Evolutionary conservation across 495 filamentous ascomycete species (phyloP), one percentile per base, ranked within the genome.

Genomic region (Parathielavia appendiculata): DNA sequence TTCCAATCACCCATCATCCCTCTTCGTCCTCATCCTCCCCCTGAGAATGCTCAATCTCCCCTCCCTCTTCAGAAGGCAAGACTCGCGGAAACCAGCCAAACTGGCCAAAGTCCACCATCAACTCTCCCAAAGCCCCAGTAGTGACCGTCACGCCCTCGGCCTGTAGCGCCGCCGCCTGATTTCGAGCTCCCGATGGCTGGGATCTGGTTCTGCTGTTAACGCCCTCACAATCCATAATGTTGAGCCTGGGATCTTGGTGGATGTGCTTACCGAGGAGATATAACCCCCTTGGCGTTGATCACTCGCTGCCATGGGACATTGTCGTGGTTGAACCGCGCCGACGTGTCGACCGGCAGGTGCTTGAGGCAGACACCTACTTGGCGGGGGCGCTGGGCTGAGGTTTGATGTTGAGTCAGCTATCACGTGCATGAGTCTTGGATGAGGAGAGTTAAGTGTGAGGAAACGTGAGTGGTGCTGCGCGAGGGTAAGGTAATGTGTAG

Each of bases 221-320:
- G 5, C 26, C n/a, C 10, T 34, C 13, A n/a, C n/a, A n/a, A n/a
- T n/a, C n/a, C n/a, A n/a, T n/a, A n/a, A n/a, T n/a, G n/a, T n/a
- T n/a, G n/a, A n/a, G n/a, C n/a, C n/a, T n/a, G n/a, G n/a, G n/a
- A n/a, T n/a, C n/a, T n/a, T n/a, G n/a, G n/a, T n/a, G n/a, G n/a
- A n/a, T n/a, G n/a, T 2, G 55, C 66, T 23, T 64, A 95, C 90
- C 91, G 82, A 35, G 86, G 87, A 34, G 90, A 92, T 61, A 97
- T 91, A 57, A 83, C 77, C 17, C 91, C 91, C 70, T 89, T 92
- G 3, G 87, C 71, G 66, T 92, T 95, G 60, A 97, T 87, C 12
- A 97, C 90, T 47, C 92, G 78, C 75, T 97, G 92, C 92, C 92
- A 97, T 5, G 92, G 92, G 12, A 96, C 91, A 63, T 89, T 96